Percentiles rank a stretch among this genome's conserved stretches.
These are phyloP conservation scores for Thielaviopsis ethacetica DNA, from an alignment of 2,329 filamentous ascomycete genomes.

Conservation along the genomic window DNA sequence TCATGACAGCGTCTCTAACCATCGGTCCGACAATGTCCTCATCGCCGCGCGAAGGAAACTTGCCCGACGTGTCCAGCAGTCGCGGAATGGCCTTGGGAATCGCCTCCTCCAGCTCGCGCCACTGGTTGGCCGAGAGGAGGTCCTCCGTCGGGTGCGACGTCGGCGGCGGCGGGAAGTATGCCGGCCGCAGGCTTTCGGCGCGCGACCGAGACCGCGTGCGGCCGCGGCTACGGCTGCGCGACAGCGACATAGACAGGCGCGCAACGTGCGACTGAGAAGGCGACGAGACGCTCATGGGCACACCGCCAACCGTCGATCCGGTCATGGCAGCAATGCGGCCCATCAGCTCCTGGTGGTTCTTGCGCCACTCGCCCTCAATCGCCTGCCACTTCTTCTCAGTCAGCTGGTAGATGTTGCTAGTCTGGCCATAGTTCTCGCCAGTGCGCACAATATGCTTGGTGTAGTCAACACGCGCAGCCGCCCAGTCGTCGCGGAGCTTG, in stretches of 20 bases:
- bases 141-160: conserved; percentile 17
- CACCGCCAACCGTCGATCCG: conserved; percentile 8
- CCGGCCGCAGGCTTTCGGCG: conserved; percentile 25
- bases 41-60: conserved; percentile 78
- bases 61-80: conserved; percentile 56
- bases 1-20: conserved; percentile 45
- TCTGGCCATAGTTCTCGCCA: conserved; percentile 77
- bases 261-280: conserved; percentile 8
- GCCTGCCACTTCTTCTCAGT: conserved; percentile 82
- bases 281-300: conserved; percentile 8
- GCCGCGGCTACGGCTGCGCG: conserved; percentile 23
- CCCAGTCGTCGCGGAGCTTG: conserved; percentile 64
- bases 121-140: conserved; percentile 26
- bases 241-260: conserved; percentile 1
- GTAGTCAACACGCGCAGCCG: conserved; percentile 68
- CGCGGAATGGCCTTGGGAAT: conserved; percentile 50
- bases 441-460: conserved; percentile 77
- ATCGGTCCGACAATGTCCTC: conserved; percentile 91
- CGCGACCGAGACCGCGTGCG: conserved; percentile 23
- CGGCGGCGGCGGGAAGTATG: background rate
- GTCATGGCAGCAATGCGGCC: conserved; percentile 28
- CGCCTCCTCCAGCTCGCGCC: conserved; percentile 33
- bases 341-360: conserved; percentile 49
- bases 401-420: conserved; percentile 72
- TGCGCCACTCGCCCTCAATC: conserved; percentile 60